Conservation (phyloP, 164 flowering plant genomes). For the Pachysandra terminalis region DNA sequence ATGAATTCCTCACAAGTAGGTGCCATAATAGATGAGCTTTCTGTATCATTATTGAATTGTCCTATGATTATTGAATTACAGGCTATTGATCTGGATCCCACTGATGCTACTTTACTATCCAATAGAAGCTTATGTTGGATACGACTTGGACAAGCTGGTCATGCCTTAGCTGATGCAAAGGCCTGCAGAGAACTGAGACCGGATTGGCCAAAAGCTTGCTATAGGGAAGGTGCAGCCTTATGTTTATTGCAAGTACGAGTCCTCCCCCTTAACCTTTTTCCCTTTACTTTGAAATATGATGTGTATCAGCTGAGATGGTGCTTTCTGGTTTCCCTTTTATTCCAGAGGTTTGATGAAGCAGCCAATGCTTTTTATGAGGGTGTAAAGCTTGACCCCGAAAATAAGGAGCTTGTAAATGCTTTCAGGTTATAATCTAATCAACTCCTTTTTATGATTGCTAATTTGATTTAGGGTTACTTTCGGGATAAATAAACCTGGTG, state of each 20-base stretch:
- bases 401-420: conserved; percentile 76
- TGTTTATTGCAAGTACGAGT: conserved; percentile 66
- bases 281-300: neutral
- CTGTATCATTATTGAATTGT: neutral
- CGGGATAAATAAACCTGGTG: neutral
- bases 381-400: conserved; percentile 85
- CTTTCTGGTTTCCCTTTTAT: neutral
- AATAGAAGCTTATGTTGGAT: conserved; percentile 98
- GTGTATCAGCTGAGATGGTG: neutral
- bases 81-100: conserved; percentile 88
- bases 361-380: conserved; percentile 97
- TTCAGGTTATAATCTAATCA: conserved; percentile 54
- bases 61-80: conserved; percentile 22
- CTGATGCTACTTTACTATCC: conserved; percentile 70
- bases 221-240: conserved; percentile 90
- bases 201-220: conserved; percentile 93
- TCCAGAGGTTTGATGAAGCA: conserved; percentile 92
- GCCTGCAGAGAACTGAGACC: conserved; percentile 78
- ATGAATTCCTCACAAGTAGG: neutral
- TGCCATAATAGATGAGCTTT: neutral
- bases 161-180: conserved; percentile 87
- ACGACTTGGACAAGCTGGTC: conserved; percentile 86
- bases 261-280: neutral
- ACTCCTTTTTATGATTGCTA: neutral
- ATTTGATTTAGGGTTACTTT: neutral